Evolutionary conservation across 2,329 filamentous ascomycete species (phyloP).

Genomic region (Chaetothyriales sp.): DNA sequence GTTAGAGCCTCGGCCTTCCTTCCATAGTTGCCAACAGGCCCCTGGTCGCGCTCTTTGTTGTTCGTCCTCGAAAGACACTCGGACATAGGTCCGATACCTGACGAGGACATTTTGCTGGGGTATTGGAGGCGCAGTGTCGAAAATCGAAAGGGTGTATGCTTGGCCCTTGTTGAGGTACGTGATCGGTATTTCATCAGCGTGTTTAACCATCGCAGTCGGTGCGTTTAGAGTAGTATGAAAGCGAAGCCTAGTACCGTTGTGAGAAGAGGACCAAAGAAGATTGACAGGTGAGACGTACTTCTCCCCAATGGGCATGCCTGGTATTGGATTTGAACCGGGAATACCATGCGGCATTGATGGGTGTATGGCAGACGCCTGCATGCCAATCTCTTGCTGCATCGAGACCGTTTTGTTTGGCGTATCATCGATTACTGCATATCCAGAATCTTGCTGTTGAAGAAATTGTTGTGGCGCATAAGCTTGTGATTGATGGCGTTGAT

Average conservation of each 20-base stretch:
- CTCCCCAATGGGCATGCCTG: slow-evolving; percentile 31
- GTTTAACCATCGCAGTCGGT: slow-evolving; percentile 90
- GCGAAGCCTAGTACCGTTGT: slow-evolving; percentile 50
- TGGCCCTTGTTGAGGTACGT: slow-evolving; percentile 98
- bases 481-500: slow-evolving; percentile 38
- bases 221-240: slow-evolving; percentile 84
- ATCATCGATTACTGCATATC: slow-evolving; percentile 66
- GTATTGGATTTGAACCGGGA: slow-evolving; percentile 19
- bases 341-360: slow-evolving; percentile 23
- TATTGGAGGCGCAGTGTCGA: slow-evolving; percentile 57
- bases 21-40: slow-evolving; percentile 84
- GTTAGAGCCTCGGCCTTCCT: slow-evolving; percentile 87
- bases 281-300: slow-evolving; percentile 32
- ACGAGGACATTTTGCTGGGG: slow-evolving; percentile 43
- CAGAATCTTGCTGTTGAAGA: slow-evolving; percentile 58
- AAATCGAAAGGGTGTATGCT: slow-evolving; percentile 73
- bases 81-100: slow-evolving; percentile 76
- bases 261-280: slow-evolving; percentile 4
- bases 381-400: slow-evolving; percentile 10
- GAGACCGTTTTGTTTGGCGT: slow-evolving; percentile 39
- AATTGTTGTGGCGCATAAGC: slow-evolving; percentile 40
- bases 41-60: slow-evolving; percentile 74
- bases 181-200: slow-evolving; percentile 81
- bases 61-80: slow-evolving; percentile 95
- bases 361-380: slow-evolving; percentile 7